A percentile compares a stretch with the other conserved stretches of the same genome.
These are phyloP conservation scores for Paxillus ammoniavirescens DNA, from an alignment of 768 basidiomycete genomes.

Conservation along the genomic window DNA sequence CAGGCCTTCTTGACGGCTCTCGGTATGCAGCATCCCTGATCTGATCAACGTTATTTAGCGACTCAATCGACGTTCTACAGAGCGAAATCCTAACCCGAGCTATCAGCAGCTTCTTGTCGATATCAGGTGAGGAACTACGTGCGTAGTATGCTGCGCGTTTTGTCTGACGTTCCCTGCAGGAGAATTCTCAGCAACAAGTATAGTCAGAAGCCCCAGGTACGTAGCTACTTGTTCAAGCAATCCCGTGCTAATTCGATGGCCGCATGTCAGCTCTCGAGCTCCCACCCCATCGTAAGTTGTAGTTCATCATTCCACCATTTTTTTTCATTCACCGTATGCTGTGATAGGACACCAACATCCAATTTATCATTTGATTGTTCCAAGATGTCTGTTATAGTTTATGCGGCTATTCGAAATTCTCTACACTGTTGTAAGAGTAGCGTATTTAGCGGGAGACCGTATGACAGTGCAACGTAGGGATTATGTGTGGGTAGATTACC, in stretches of 20 bases:
- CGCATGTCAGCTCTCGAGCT: conserved; percentile 36
- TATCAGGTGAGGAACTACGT: conserved; percentile 37
- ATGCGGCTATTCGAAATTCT: neutral
- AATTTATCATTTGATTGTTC: conserved; percentile 26
- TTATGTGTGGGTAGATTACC: neutral
- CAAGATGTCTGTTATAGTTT: neutral
- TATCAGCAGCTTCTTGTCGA: conserved; percentile 48
- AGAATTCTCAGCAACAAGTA: conserved; percentile 45
- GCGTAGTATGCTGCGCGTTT: neutral
- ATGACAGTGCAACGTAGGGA: neutral
- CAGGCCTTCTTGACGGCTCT: conserved; percentile 61
- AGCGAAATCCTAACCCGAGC: conserved; percentile 46
- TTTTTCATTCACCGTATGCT: neutral
- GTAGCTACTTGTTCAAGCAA: neutral
- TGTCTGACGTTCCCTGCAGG: conserved; percentile 22
- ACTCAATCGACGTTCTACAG: conserved; percentile 23
- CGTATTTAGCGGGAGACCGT: neutral
- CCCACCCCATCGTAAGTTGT: conserved; percentile 41
- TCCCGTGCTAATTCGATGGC: conserved; percentile 6
- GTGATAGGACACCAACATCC: conserved; percentile 28
- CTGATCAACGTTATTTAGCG: neutral
- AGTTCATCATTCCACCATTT: neutral
- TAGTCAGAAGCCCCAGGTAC: conserved; percentile 55
- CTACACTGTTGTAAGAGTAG: neutral
- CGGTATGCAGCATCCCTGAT: conserved; percentile 32